Evolutionary conservation across 2,329 filamentous ascomycete genomes (phyloP), one percentile per base, ranked within the genome.

Genomic region (Pseudogymnoascus sp.): DNA sequence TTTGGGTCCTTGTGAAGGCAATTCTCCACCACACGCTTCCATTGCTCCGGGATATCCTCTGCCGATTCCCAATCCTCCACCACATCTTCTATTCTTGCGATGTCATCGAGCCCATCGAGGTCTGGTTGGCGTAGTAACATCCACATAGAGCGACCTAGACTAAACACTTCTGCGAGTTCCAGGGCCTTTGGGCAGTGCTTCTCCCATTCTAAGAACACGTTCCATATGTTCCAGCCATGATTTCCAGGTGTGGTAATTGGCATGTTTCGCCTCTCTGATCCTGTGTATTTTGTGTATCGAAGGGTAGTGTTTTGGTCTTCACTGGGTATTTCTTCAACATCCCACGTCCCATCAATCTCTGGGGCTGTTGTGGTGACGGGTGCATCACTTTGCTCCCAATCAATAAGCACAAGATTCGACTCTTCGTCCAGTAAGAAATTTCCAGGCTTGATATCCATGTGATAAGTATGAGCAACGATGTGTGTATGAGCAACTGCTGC

Each of bases 401-500:
- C 69, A 21, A 70, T 70, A 1, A 71, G 62, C 0, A 70, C 25
- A 5, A 69, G 34, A 36, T 69, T 63, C 8, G 65, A 16, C 0
- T 65, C 16, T 11, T 61, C 62, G 59, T 70, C 67, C 4, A 71
- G 59, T 25, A 72, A 56, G n/a, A 71, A 68, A 60, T 74, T 73
- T 21, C 67, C 68, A 1, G 71, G 71, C 63, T 73, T 73, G 59
- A 73, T 67, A 59, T 73, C 71, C 68, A 71, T 72, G 62, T 73
- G 71, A 53, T 66, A 74, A 1, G 66, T 73, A 3, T 66, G 40
- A 12, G 66, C 68, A 25, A 46, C 21, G 7, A 25, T 8, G 11
- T 46, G 42, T 5, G 42, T 46, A 10, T 46, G 42, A 3, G 21
- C 42, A 46, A 46, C 21, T 2, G 18, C 42, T 46, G 42, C 18